Conservation (phyloP, 768 basidiomycete species). For the Boletus rubescentipes region DNA sequence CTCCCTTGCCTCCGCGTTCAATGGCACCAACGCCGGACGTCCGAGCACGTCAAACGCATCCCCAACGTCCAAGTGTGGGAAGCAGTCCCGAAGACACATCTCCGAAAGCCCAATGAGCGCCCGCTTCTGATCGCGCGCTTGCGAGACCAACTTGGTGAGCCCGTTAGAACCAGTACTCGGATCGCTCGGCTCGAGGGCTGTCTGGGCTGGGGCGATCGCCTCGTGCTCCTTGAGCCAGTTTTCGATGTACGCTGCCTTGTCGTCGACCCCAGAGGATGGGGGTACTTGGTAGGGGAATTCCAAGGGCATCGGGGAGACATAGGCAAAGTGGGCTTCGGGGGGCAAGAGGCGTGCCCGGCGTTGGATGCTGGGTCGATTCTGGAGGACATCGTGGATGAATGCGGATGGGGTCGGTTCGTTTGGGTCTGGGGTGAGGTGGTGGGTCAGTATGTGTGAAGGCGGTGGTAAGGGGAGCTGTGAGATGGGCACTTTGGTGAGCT, state of each 20-base stretch:
- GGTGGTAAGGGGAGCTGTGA: constrained; percentile 50
- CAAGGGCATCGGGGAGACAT: constrained; percentile 77
- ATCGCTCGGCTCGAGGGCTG: background rate
- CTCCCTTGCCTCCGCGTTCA: constrained; percentile 23
- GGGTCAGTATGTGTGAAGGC: constrained; percentile 38
- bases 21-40: constrained; percentile 46
- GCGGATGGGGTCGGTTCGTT: constrained; percentile 48
- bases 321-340: constrained; percentile 67
- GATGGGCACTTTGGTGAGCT: constrained; percentile 34
- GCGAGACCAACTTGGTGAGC: constrained; percentile 49
- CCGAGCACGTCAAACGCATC: constrained; percentile 75
- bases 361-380: constrained; percentile 58
- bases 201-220: constrained; percentile 37
- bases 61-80: constrained; percentile 86
- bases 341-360: constrained; percentile 65
- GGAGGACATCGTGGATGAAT: constrained; percentile 52
- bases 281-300: constrained; percentile 81
- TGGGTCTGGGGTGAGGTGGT: constrained; percentile 61
- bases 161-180: background rate
- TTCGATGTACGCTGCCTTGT: constrained; percentile 68
- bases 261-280: constrained; percentile 46
- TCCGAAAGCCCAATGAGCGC: constrained; percentile 74
- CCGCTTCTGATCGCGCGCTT: constrained; percentile 50
- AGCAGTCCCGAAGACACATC: constrained; percentile 65
- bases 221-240: constrained; percentile 73